Evolutionary conservation across 768 basidiomycete species (phyloP), one percentile per base, ranked within the genome.

Genomic region (Tylopilus felleus): DNA sequence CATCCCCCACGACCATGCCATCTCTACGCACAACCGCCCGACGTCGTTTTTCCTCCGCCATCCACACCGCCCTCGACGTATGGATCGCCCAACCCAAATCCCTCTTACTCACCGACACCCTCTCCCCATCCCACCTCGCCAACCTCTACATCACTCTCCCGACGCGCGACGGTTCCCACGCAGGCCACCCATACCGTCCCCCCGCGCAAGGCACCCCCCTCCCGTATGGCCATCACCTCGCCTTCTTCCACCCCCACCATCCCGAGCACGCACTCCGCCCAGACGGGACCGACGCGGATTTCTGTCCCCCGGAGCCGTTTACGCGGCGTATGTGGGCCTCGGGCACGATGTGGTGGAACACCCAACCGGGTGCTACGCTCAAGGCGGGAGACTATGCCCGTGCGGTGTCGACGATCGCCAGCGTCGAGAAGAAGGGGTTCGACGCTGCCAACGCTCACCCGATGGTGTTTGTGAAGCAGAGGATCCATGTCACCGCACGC

Each of bases 291-390:
- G 88, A 88, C 49, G 75, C 79, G 1, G 82, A 85, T 45, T 83
- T 88, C 49, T 83, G 83, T 59, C 86, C 88, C 2, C 88, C 88
- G 0, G 73, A 78, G 47, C 88, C 88, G 3, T 90, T 88, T 70
- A 80, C 82, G 25, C 77, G 84, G 52, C 75, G 88, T n/a, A 91
- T 90, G 89, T 91, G 88, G 88, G 87, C 86, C 3, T 79, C 85
- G 21, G 89, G 88, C 4, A 77, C 71, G 60, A 83, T 90, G 65
- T 72, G 69, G 25, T 91, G 86, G 86, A 76, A 82, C 60, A 28
- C 43, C 58, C 69, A 44, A 50, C 39, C 42, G 10, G 52, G 64
- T 28, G 66, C 70, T 33, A 77, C 79, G 1, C 66, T 91, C 55
- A 59, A 75, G 40, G 73, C 85, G 29, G 88, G 87, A 12, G 73